phyloP scores from a whole-genome alignment of 1,284 basidiomycete genomes.

The Amylostereum chailletii region DNA sequence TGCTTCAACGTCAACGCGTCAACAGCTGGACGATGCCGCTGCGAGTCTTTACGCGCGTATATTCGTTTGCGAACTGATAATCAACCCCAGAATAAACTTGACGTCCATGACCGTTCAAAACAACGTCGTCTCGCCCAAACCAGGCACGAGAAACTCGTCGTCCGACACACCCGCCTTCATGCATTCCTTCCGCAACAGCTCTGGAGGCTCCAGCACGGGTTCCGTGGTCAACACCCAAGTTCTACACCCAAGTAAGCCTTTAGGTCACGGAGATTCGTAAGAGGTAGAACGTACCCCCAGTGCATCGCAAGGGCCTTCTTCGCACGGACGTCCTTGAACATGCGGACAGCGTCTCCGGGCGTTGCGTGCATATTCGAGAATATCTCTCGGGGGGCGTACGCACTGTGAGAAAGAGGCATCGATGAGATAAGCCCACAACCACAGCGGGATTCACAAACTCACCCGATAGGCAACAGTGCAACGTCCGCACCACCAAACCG shows the following conservation, averaged over 20 bases:
- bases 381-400: slow-evolving; percentile 49
- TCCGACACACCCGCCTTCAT: slow-evolving; percentile 38
- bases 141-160: slow-evolving; percentile 43
- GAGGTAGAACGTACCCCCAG: slow-evolving; percentile 40
- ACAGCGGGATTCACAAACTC: slow-evolving; percentile 12
- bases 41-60: too few species aligned
- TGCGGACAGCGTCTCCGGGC: slow-evolving; percentile 53
- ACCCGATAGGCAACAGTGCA: slow-evolving; percentile 63
- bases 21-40: neutral
- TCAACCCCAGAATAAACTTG: neutral
- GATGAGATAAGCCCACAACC: slow-evolving; percentile 6
- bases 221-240: slow-evolving; percentile 49
- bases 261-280: slow-evolving; percentile 2
- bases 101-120: slow-evolving; percentile 11
- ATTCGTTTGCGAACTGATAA: neutral
- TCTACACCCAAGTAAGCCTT: slow-evolving; percentile 13
- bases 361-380: slow-evolving; percentile 54
- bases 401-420: slow-evolving; percentile 28
- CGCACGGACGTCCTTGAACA: slow-evolving; percentile 54
- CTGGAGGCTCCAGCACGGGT: slow-evolving; percentile 49
- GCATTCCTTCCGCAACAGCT: slow-evolving; percentile 39
- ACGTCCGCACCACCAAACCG: slow-evolving; percentile 52
- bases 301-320: slow-evolving; percentile 61
- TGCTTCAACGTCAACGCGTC: neutral
- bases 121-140: slow-evolving; percentile 44